phyloP scores from a whole-genome alignment of 2,329 filamentous ascomycete genomes.

The Apiospora malaysiana region DNA sequence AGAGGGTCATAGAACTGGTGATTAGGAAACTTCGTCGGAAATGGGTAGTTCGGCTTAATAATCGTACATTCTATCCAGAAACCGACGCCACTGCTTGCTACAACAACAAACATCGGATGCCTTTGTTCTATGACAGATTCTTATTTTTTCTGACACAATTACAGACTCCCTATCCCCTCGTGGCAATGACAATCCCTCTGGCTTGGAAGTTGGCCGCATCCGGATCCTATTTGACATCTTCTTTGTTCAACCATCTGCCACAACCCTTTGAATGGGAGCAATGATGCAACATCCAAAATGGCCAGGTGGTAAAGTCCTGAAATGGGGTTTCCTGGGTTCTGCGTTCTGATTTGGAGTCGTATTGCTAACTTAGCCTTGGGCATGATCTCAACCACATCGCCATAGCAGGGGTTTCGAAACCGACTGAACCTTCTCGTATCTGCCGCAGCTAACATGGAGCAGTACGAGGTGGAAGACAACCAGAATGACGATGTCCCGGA shows the following conservation, averaged over 20 bases:
- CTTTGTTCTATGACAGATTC: neutral
- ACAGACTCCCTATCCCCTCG: neutral
- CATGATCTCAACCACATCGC: neutral
- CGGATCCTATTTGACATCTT: neutral
- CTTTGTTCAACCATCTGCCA: neutral
- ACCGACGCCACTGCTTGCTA: neutral
- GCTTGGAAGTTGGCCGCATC: neutral
- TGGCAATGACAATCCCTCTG: no score
- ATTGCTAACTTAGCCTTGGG: neutral
- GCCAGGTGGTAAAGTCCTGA: neutral
- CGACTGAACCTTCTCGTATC: neutral
- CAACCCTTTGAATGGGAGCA: neutral
- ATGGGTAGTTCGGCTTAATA: neutral
- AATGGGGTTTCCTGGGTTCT: neutral
- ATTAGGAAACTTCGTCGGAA: neutral
- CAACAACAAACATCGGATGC: neutral
- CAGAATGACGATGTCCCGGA: neutral
- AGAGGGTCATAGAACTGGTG: neutral
- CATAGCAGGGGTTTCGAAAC: neutral
- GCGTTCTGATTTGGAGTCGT: neutral
- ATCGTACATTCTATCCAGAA: neutral
- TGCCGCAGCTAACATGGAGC: neutral
- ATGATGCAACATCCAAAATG: neutral
- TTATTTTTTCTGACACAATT: neutral
- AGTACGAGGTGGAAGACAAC: neutral